Evolutionary conservation across 1,139 yeast species (phyloP), one percentile per base, ranked within the genome.

Genomic region (Pichia sp.): DNA sequence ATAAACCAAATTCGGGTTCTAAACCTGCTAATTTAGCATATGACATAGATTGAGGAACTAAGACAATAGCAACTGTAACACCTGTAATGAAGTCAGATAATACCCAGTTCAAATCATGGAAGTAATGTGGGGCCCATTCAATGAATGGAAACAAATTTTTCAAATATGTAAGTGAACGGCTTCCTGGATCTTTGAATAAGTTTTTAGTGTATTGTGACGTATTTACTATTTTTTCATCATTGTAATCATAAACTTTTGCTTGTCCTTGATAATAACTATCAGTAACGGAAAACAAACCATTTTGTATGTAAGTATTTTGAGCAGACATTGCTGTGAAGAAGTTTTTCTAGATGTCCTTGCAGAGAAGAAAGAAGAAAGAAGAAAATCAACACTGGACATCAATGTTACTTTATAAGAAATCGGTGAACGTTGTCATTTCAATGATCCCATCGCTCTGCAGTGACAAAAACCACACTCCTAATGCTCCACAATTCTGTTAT

Each of bases 31-130:
- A 71, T 61, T 79, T 82, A 11, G 97, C 97, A 63, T 90, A 90
- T 0, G 96, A 88, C 97, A 90, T 89, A 9, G 94, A 82, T 67
- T 90, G 97, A 3, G 97, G 97, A 29, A 90, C 96, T 58, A 89
- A 75, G 20, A 90, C 97, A 55, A 86, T 82, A 41, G 97, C 97
- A 15, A 89, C 96, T 3, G 97, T 86, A 51, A 90, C 74, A 63
- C 97, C 97, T 3, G 97, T 96, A 53, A 89, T 81, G 53, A 89
- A 67, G 66, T 90, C 97, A 42, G 90, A 79, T 52, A 80, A 77
- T 22, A 84, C 70, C 97, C 97, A 90, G 16, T 52, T 40, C 7
- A 59, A 59, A 42, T 74, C 74, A 16, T 72, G 61, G 61, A 90
- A 90, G 67, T 89, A 90, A 61, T 88, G 86, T 53, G 84, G 77